These are phyloP conservation scores for Lachancea sp. DNA, from an alignment of 805 yeast species.

Conservation along the genomic window DNA sequence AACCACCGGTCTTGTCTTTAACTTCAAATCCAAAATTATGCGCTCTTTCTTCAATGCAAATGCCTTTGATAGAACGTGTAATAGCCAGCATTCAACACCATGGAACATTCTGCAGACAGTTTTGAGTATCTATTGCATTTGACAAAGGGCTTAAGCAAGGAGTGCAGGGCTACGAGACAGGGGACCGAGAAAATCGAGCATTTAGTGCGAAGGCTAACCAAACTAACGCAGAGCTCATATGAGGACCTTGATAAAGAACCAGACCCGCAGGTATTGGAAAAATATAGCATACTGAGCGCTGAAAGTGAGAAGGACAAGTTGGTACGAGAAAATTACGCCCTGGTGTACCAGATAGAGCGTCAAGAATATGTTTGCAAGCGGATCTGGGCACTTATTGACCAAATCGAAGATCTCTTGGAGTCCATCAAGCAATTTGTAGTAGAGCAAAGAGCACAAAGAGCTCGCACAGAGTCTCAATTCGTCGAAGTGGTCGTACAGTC, in stretches of 20 bases:
- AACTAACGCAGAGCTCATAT: slow-evolving; percentile 26
- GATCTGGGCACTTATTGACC: slow-evolving; percentile 22
- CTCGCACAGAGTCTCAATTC: slow-evolving; percentile 18
- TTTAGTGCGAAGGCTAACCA: slow-evolving; percentile 24
- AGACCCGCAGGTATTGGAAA: slow-evolving; percentile 12
- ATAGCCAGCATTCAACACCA: neutral
- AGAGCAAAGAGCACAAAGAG: slow-evolving; percentile 24
- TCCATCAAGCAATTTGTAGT: slow-evolving; percentile 28
- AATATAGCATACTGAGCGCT: slow-evolving; percentile 11
- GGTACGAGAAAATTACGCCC: slow-evolving; percentile 23
- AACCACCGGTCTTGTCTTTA: neutral
- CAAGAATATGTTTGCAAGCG: slow-evolving; percentile 26
- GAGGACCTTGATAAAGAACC: slow-evolving; percentile 18
- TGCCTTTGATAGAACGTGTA: no score
- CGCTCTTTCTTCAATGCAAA: no score
- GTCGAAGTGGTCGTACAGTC: slow-evolving; percentile 19
- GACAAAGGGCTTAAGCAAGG: slow-evolving; percentile 20
- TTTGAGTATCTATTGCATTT: slow-evolving; percentile 28
- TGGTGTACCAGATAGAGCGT: slow-evolving; percentile 28
- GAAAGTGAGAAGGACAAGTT: slow-evolving; percentile 17
- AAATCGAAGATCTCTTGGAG: slow-evolving; percentile 25
- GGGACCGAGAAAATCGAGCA: slow-evolving; percentile 26
- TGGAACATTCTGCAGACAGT: slow-evolving; percentile 21
- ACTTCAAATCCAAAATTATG: no score
- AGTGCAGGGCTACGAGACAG: slow-evolving; percentile 24